Evolutionary conservation across 1,139 yeast species (phyloP).

Genomic region (Yarrowia galli): DNA sequence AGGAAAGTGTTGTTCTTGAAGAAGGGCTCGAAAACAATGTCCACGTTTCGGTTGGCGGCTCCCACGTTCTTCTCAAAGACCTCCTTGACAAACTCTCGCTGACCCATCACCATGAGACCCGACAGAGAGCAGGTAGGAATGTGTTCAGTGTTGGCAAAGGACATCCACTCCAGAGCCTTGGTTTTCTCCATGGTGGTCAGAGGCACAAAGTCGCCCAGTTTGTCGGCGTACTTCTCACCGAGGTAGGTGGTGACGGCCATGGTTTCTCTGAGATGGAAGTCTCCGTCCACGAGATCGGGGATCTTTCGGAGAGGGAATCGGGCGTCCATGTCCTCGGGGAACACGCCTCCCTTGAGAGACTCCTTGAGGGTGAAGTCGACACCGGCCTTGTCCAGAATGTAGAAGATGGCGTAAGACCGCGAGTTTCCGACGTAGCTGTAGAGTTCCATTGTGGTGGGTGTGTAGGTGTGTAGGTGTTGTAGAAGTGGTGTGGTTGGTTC

Average conservation of each 20-base stretch:
- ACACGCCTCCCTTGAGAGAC: constrained; percentile 34
- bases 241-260: constrained; percentile 38
- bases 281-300: constrained; percentile 32
- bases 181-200: not conserved
- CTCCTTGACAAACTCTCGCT: constrained; percentile 67
- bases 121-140: constrained; percentile 19
- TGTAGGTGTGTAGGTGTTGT: not conserved
- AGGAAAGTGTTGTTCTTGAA: constrained; percentile 80
- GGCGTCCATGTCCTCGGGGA: constrained; percentile 25
- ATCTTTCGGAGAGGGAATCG: constrained; percentile 31
- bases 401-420: constrained; percentile 28
- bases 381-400: constrained; percentile 30
- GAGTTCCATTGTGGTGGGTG: constrained; percentile 12
- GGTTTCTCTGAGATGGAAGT: constrained; percentile 35
- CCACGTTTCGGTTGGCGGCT: constrained; percentile 55
- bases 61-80: constrained; percentile 62
- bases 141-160: constrained; percentile 36
- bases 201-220: constrained; percentile 24
- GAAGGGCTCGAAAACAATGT: constrained; percentile 46
- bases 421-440: constrained; percentile 30
- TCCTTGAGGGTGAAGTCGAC: constrained; percentile 23
- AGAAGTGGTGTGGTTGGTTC: not conserved
- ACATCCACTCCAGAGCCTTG: constrained; percentile 37
- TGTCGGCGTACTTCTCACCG: constrained; percentile 6
- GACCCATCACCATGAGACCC: constrained; percentile 34